Percentiles rank a stretch among this genome's conserved stretches.
Conservation (phyloP, 1,284 basidiomycete species). For the Malassezia nana region DNA sequence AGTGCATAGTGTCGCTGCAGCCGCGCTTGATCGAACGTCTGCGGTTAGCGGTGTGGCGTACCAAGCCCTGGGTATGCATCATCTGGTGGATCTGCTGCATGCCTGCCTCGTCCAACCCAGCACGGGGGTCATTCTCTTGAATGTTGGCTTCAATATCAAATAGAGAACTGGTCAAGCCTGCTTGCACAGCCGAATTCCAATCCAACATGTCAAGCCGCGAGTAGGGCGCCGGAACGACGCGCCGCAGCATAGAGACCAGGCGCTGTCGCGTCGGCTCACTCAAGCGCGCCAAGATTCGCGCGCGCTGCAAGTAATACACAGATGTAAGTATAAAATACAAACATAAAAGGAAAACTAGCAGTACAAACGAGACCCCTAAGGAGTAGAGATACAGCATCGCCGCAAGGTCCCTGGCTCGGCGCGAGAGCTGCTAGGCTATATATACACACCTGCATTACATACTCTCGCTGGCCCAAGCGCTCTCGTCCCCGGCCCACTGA, state of each 20-base stretch:
- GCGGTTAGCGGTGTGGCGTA: constrained; percentile 11
- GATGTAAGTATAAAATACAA: not conserved
- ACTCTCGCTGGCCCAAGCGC: not conserved
- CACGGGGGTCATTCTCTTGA: constrained; percentile 24
- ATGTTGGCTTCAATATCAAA: constrained; percentile 44
- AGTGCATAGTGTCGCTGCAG: constrained; percentile 35
- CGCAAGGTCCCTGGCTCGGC: not conserved
- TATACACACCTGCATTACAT: not conserved
- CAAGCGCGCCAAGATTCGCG: not conserved
- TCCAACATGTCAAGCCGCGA: constrained; percentile 13
- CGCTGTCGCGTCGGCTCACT: not conserved
- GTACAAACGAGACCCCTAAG: not conserved
- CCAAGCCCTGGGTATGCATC: constrained; percentile 30
- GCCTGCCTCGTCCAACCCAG: constrained; percentile 32
- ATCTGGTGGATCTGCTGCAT: constrained; percentile 33
- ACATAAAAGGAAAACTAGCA: constrained; percentile 4
- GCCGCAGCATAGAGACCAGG: not conserved
- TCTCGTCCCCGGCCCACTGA: constrained; percentile 12
- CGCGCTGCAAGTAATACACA: constrained; percentile 15
- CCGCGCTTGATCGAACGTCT: constrained; percentile 41
- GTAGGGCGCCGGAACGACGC: not conserved
- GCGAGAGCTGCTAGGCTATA: not conserved
- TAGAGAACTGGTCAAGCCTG: constrained; percentile 27
- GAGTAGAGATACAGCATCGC: constrained; percentile 2
- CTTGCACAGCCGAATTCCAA: constrained; percentile 22